phyloP scores from a whole-genome alignment of 768 basidiomycete species.

The Pisolithus albus region DNA sequence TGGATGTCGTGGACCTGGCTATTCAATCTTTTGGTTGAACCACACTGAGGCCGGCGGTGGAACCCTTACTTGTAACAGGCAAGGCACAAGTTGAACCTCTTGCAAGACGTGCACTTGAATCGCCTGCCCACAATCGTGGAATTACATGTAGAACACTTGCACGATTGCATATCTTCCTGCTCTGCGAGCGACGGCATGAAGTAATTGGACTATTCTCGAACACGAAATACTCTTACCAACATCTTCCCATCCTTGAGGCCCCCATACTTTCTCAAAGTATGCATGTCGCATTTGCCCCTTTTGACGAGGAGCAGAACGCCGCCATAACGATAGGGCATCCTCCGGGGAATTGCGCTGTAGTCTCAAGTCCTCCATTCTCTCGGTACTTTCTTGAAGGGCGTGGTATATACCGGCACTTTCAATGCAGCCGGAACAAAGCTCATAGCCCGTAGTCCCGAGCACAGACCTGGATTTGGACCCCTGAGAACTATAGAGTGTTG shows the following conservation, averaged over 20 bases:
- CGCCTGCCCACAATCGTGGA: constrained; percentile 53
- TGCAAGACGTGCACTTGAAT: constrained; percentile 82
- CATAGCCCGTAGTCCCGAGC: constrained; percentile 48
- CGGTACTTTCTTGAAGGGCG: constrained; percentile 52
- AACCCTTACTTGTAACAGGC: constrained; percentile 68
- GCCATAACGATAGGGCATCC: constrained; percentile 53
- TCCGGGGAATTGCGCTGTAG: constrained; percentile 46
- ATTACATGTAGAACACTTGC: constrained; percentile 77
- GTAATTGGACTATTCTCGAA: background rate
- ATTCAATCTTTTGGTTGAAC: constrained; percentile 1
- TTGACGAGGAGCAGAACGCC: constrained; percentile 58
- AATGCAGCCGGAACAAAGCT: constrained; percentile 78
- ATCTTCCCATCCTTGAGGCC: constrained; percentile 75
- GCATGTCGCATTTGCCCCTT: constrained; percentile 80
- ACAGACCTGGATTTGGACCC: constrained; percentile 1
- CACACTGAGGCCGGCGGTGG: background rate
- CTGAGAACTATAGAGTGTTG: constrained; percentile 6
- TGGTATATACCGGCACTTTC: constrained; percentile 74
- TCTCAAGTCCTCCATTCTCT: constrained; percentile 13
- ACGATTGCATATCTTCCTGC: constrained; percentile 59
- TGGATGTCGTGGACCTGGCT: constrained; percentile 91
- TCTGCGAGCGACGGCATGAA: constrained; percentile 37
- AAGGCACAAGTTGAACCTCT: constrained; percentile 73
- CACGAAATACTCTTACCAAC: constrained; percentile 53
- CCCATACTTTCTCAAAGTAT: constrained; percentile 85